These are phyloP conservation scores for Cyclotella atomus DNA, from an alignment of 108 stramenopile species.

Conservation along the genomic window DNA sequence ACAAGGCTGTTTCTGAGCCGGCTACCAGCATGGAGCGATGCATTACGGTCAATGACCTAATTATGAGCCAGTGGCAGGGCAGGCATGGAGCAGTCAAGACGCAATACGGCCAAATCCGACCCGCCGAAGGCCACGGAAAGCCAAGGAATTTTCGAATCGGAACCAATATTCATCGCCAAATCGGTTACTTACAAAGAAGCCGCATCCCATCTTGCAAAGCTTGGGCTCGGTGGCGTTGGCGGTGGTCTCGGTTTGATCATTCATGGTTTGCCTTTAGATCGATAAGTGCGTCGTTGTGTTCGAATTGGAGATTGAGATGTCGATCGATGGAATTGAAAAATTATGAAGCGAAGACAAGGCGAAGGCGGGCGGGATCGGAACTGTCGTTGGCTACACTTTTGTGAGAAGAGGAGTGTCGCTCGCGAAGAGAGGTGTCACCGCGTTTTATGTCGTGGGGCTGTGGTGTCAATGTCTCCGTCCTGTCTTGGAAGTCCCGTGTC, in stretches of 20 bases:
- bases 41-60: too few relatives aligned
- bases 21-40: too few relatives aligned
- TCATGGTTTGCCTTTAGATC: conserved; percentile 57
- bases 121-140: conserved; percentile 11
- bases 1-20: too few relatives aligned
- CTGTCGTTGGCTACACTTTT: neutral
- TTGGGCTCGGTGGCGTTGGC: conserved; percentile 67
- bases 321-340: neutral
- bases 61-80: too few relatives aligned
- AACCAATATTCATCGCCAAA: neutral
- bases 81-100: neutral
- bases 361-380: neutral
- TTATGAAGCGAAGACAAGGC: too few relatives aligned
- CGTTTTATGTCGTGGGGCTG: too few relatives aligned
- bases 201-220: conserved; percentile 87
- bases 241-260: conserved; percentile 79
- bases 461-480: too few relatives aligned
- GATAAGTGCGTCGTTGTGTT: neutral
- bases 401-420: too few relatives aligned
- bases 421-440: too few relatives aligned
- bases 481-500: too few relatives aligned
- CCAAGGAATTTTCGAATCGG: neutral
- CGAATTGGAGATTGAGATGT: neutral
- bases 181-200: conserved; percentile 81
- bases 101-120: neutral